These are phyloP conservation scores for Pseudogymnoascus sp. DNA, from an alignment of 2,329 filamentous ascomycete species.

Conservation along the genomic window DNA sequence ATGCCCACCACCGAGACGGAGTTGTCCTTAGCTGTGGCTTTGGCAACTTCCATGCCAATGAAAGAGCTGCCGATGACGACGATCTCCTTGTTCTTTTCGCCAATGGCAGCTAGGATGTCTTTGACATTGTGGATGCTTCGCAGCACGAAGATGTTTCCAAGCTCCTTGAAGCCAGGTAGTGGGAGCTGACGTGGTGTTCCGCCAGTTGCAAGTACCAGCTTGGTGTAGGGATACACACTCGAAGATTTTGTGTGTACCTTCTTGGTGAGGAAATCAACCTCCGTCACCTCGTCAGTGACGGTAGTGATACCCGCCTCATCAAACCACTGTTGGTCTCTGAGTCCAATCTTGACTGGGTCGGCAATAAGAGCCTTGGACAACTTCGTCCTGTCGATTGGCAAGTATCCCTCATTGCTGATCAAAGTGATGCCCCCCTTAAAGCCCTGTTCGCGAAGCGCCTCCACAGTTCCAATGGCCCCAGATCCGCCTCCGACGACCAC, in stretches of 20 bases:
- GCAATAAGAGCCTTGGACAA: conserved; percentile 87
- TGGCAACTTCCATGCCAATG: conserved; percentile 97
- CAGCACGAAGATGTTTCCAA: conserved; percentile 81
- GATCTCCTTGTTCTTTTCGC: conserved; percentile 80
- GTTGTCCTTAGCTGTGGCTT: conserved; percentile 71
- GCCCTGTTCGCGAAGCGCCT: conserved; percentile 73
- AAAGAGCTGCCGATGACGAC: conserved; percentile 90
- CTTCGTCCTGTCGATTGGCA: conserved; percentile 89
- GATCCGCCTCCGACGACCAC: conserved; percentile 86
- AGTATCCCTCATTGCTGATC: conserved; percentile 74
- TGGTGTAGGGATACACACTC: conserved; percentile 67
- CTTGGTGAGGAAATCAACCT: conserved; percentile 68
- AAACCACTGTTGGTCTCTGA: conserved; percentile 72
- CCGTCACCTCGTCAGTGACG: conserved; percentile 56
- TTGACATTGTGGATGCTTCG: conserved; percentile 70
- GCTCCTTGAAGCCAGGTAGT: conserved; percentile 74
- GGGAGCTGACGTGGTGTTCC: conserved; percentile 70
- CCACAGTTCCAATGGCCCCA: conserved; percentile 71
- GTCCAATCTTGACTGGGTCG: conserved; percentile 69
- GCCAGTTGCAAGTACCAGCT: conserved; percentile 84
- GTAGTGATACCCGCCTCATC: conserved; percentile 51
- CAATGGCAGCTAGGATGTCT: conserved; percentile 70
- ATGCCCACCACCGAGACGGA: conserved; percentile 80
- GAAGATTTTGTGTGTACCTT: conserved; percentile 68
- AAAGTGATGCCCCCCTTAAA: conserved; percentile 75